phyloP scores from a whole-genome alignment of 2,329 filamentous ascomycete species.

The Capronia coronata region DNA sequence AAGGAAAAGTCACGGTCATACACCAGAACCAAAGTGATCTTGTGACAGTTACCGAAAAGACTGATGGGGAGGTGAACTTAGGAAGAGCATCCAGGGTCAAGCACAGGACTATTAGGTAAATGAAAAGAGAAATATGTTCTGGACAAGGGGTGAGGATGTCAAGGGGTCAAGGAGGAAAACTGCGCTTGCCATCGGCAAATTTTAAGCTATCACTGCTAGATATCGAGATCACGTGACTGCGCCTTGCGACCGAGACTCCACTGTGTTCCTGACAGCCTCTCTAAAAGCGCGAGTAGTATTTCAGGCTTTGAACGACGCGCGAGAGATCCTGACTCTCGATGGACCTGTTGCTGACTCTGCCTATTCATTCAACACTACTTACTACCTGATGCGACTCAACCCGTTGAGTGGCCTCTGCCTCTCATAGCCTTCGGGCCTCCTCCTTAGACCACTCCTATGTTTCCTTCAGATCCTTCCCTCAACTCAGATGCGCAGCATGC shows the following conservation, averaged over 20 bases:
- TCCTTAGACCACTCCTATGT: not conserved
- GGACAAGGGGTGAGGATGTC: not conserved
- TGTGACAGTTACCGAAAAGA: not conserved
- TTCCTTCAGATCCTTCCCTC: not conserved
- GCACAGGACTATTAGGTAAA: not conserved
- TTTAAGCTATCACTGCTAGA: not conserved
- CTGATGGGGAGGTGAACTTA: not conserved
- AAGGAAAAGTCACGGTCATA: not conserved
- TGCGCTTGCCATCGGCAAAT: conserved; percentile 10
- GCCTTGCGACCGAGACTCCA: not conserved
- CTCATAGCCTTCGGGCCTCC: not conserved
- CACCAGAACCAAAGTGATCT: not conserved
- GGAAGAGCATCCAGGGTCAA: not conserved
- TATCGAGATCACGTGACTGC: not conserved
- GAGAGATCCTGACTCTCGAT: not conserved
- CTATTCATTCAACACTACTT: not conserved
- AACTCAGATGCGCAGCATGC: not conserved
- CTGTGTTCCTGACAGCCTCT: no score
- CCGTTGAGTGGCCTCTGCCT: no score
- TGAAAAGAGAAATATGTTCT: not conserved
- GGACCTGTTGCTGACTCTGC: not conserved
- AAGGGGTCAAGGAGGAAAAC: conserved; percentile 6
- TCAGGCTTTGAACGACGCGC: no score
- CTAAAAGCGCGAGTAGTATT: no score
- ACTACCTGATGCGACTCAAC: no score